A percentile compares a stretch with the other conserved stretches of the same genome.
Conservation (phyloP, 1,284 basidiomycete genomes). For the Dichomitus squalens region DNA sequence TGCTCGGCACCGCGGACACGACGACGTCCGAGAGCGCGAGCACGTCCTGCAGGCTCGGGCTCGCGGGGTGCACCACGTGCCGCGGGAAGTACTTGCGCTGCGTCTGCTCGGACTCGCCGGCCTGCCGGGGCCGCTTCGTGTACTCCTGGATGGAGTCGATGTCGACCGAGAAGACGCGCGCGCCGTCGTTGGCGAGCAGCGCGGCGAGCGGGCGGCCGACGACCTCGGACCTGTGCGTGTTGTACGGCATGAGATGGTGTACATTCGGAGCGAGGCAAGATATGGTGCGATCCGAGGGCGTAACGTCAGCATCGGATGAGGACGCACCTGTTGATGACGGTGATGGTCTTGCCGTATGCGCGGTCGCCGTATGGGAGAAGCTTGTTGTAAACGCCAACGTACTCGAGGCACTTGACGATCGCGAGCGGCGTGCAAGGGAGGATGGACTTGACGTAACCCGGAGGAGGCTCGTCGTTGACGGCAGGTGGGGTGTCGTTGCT, state of each 20-base stretch:
- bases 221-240: constrained; percentile 81
- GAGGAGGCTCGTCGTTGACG: constrained; percentile 67
- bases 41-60: constrained; percentile 74
- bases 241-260: not conserved
- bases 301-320: not conserved
- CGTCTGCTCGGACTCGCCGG: constrained; percentile 28
- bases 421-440: constrained; percentile 97
- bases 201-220: constrained; percentile 95
- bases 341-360: constrained; percentile 91
- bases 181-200: constrained; percentile 93
- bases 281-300: too few relatives aligned
- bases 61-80: constrained; percentile 77
- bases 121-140: constrained; percentile 77
- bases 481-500: constrained; percentile 34
- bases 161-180: constrained; percentile 92
- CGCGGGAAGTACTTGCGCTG: constrained; percentile 73
- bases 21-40: constrained; percentile 87
- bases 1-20: constrained; percentile 86
- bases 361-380: constrained; percentile 93
- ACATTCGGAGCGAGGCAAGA: too few relatives aligned
- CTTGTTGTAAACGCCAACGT: constrained; percentile 90
- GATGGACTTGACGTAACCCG: constrained; percentile 89
- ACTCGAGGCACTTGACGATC: constrained; percentile 93
- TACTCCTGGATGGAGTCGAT: constrained; percentile 94
- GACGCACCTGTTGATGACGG: constrained; percentile 88